phyloP scores from a whole-genome alignment of 2,329 filamentous ascomycete genomes.

The Amesomyces nigricolor region DNA sequence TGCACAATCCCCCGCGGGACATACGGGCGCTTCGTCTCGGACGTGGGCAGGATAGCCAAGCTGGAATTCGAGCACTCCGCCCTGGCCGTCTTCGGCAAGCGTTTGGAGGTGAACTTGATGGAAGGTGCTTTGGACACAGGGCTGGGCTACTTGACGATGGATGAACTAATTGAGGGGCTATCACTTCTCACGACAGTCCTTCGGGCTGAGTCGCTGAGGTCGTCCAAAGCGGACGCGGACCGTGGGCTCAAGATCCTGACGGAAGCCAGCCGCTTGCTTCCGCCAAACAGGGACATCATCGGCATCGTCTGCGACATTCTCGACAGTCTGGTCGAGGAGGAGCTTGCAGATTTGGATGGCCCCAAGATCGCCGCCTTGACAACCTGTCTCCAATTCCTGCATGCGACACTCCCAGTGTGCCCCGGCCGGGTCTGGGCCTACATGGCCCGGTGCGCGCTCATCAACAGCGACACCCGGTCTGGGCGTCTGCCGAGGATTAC shows the following conservation, averaged over 20 bases:
- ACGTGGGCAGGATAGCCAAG: constrained; percentile 68
- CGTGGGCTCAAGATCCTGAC: constrained; percentile 47
- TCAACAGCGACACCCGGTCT: constrained; percentile 69
- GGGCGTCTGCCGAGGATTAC: constrained; percentile 74
- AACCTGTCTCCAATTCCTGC: constrained; percentile 74
- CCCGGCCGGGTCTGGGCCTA: constrained; percentile 89
- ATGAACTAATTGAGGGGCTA: constrained; percentile 68
- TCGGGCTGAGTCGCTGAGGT: constrained; percentile 42
- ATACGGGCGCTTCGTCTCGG: constrained; percentile 66
- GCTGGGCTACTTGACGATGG: constrained; percentile 49
- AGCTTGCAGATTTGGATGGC: constrained; percentile 51
- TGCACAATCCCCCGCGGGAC: constrained; percentile 63
- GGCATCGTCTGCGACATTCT: constrained; percentile 79
- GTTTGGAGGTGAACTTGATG: constrained; percentile 61
- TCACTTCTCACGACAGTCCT: constrained; percentile 68
- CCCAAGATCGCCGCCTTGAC: constrained; percentile 60
- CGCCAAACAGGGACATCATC: constrained; percentile 66
- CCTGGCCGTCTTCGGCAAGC: constrained; percentile 71
- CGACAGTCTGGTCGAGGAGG: constrained; percentile 61
- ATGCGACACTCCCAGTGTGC: constrained; percentile 64
- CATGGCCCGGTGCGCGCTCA: constrained; percentile 71
- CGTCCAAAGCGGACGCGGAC: constrained; percentile 26
- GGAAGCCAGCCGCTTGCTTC: constrained; percentile 51
- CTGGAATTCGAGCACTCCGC: constrained; percentile 76
- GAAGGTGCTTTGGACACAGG: constrained; percentile 50